Evolutionary conservation across 495 filamentous ascomycete species (phyloP), one percentile per base, ranked within the genome.

Genomic region (Xylaria bambusicola): DNA sequence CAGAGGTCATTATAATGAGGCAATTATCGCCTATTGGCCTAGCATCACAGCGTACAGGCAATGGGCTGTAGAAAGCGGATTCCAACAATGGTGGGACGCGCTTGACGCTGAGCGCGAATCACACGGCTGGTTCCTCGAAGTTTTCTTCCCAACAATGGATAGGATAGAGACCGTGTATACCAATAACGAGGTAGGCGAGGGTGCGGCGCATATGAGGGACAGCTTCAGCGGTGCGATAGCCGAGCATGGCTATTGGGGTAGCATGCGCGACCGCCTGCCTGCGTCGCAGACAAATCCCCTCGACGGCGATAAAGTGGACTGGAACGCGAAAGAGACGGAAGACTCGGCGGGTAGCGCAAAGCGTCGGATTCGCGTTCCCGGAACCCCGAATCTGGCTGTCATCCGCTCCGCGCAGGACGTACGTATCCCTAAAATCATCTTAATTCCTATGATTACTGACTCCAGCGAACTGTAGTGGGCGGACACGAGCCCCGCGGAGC

Each of bases 361-460:
- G 3, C 18, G 49, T 6, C 45, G 62, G 12, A 33, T 68, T 18
- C 56, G 51, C 35, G 61, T 72, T 1, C 57, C 60, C 5, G 68
- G 70, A 15, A 58, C 35, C 23, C 53, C 58, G 41, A 71, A 72
- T 54, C 58, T 72, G 0, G 26, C 62, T 36, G 62, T 74, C 38
- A 71, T 71, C 58, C 66, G 70, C 17, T 71, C 71, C 3, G 71
- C 63, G 0, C 71, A 72, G 47, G 68, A 74, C 64, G n/a, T n/a
- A n/a, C n/a, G n/a, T n/a, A n/a, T n/a, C n/a, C n/a, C n/a, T n/a
- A n/a, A n/a, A n/a, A n/a, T n/a, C n/a, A n/a, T n/a, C n/a, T n/a
- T n/a, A n/a, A n/a, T n/a, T n/a, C n/a, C n/a, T n/a, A n/a, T n/a
- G n/a, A n/a, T n/a, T n/a, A n/a, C n/a, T n/a, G n/a, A n/a, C n/a